These are phyloP conservation scores for Saccharomyces uvarum DNA, from an alignment of 1,139 yeast genomes.

Conservation along the genomic window DNA sequence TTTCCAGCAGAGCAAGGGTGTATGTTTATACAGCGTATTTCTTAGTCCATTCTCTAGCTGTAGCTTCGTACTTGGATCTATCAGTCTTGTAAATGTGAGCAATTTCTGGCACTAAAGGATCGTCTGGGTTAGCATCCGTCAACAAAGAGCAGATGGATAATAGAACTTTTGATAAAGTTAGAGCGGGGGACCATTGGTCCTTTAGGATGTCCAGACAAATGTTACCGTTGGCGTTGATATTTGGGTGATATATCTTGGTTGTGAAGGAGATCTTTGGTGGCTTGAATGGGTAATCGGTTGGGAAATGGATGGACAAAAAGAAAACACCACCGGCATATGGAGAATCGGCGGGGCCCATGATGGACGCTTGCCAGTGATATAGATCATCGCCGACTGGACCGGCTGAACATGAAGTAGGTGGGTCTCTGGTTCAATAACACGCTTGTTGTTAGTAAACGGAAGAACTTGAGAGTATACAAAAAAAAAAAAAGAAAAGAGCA, in stretches of 20 bases:
- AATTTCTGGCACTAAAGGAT: conserved; percentile 96
- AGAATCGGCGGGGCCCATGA: conserved; percentile 91
- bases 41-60: conserved; percentile 98
- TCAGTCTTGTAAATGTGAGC: conserved; percentile 96
- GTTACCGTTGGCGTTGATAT: conserved; percentile 81
- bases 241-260: conserved; percentile 86
- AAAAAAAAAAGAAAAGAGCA: neutral
- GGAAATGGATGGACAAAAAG: conserved; percentile 85
- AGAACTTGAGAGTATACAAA: conserved; percentile 1
- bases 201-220: conserved; percentile 37
- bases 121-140: conserved; percentile 98
- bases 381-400: conserved; percentile 97
- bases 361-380: conserved; percentile 95
- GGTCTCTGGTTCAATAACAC: conserved; percentile 53
- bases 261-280: conserved; percentile 89
- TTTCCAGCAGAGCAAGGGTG: neutral
- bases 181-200: conserved; percentile 67
- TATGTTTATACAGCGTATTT: conserved; percentile 76
- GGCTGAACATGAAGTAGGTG: conserved; percentile 98
- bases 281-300: conserved; percentile 90
- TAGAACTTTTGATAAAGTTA: conserved; percentile 79
- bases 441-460: neutral
- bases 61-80: conserved; percentile 88
- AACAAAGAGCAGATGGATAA: conserved; percentile 82
- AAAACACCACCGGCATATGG: conserved; percentile 93